phyloP scores from a whole-genome alignment of 352 stramenopile genomes.

The Plasmopara viticola region DNA sequence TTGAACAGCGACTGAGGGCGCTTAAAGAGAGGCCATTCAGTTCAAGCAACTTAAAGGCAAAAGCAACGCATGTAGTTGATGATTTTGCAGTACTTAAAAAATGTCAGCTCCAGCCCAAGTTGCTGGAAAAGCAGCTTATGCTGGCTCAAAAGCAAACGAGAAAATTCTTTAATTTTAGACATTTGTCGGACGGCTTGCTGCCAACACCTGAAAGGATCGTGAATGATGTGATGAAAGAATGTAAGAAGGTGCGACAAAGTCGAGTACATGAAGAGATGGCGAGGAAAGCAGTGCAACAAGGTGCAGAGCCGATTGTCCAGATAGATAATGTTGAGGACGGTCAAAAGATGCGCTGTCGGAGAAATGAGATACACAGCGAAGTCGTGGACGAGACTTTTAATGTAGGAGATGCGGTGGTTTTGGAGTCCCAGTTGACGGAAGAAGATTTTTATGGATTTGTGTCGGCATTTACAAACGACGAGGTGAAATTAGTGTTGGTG shows the following conservation, averaged over 20 bases:
- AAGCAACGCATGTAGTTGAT: background rate
- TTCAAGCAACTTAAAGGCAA: slow-evolving; percentile 13
- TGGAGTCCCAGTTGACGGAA: slow-evolving; percentile 42
- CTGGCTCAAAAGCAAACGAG: slow-evolving; percentile 17
- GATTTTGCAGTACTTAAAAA: background rate
- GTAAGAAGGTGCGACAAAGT: slow-evolving; percentile 18
- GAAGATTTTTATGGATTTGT: slow-evolving; percentile 64
- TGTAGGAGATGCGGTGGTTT: slow-evolving; percentile 47
- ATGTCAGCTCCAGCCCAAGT: slow-evolving; percentile 3
- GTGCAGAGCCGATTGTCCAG: background rate
- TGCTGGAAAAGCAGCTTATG: slow-evolving; percentile 25
- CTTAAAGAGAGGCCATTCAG: slow-evolving; percentile 38
- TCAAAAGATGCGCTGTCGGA: slow-evolving; percentile 8
- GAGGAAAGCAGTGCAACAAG: slow-evolving; percentile 7
- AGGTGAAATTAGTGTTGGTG: slow-evolving; percentile 42
- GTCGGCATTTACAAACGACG: slow-evolving; percentile 21
- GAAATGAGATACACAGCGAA: background rate
- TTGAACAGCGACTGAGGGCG: slow-evolving; percentile 52
- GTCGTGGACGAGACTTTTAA: slow-evolving; percentile 22
- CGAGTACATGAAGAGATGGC: slow-evolving; percentile 11
- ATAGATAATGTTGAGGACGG: slow-evolving; percentile 11
- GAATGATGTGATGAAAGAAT: slow-evolving; percentile 26
- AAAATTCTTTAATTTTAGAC: slow-evolving; percentile 51
- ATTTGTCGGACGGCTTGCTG: slow-evolving; percentile 43
- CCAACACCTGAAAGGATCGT: slow-evolving; percentile 32